A percentile compares a stretch with the other conserved stretches of the same genome.
Conservation (phyloP, 2,329 filamentous ascomycete species). For the Laburnicola sp. region DNA sequence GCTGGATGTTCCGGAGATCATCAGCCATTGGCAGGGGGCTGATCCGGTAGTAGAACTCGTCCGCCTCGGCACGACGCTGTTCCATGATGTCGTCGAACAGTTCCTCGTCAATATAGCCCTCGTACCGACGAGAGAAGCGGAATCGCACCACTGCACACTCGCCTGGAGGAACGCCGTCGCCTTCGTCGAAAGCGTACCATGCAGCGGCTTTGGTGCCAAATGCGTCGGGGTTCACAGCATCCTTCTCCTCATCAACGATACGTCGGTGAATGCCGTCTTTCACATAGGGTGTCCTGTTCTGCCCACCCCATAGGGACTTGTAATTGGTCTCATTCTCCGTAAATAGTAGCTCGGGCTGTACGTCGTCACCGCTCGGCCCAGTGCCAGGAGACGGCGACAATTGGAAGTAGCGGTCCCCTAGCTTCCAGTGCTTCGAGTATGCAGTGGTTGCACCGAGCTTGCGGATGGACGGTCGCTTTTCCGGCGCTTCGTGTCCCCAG, state of each 20-base stretch:
- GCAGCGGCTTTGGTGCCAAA: conserved; percentile 89
- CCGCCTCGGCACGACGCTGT: conserved; percentile 81
- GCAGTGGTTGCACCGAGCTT: conserved; percentile 67
- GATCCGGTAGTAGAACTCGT: conserved; percentile 93
- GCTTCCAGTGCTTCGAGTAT: conserved; percentile 74
- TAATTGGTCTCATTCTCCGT: conserved; percentile 96
- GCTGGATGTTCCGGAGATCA: conserved; percentile 90
- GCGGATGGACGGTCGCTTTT: conserved; percentile 79
- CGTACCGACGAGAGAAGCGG: conserved; percentile 74
- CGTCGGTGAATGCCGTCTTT: conserved; percentile 94
- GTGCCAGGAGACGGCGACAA: conserved; percentile 88
- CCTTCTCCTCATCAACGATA: conserved; percentile 80
- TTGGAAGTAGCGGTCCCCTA: conserved; percentile 82
- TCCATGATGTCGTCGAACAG: conserved; percentile 90
- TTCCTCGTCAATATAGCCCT: conserved; percentile 86
- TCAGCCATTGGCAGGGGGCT: conserved; percentile 93
- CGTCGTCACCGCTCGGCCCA: conserved; percentile 76
- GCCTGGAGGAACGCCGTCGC: conserved; percentile 81
- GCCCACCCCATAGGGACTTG: conserved; percentile 70
- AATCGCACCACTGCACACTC: conserved; percentile 96
- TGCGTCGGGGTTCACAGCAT: conserved; percentile 76
- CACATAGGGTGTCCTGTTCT: conserved; percentile 80
- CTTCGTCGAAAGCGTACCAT: conserved; percentile 91
- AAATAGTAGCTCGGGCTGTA: conserved; percentile 83
- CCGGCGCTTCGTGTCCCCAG: conserved; percentile 78